A percentile compares a stretch with the other conserved stretches of the same genome.
These are phyloP conservation scores for Datura wrightii DNA, from an alignment of 257 asterid genomes.

Conservation along the genomic window DNA sequence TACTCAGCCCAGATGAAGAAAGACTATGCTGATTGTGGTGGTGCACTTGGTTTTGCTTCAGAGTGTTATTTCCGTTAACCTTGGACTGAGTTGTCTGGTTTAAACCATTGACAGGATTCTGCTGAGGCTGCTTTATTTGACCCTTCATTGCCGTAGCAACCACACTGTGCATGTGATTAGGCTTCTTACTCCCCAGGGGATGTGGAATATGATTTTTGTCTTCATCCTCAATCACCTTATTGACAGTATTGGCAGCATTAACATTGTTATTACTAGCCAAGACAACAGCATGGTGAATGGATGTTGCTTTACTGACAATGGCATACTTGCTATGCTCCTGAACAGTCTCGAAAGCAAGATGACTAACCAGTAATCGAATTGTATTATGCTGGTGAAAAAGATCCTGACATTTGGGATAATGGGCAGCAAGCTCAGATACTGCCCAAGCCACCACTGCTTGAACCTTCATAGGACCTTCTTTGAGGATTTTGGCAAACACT, in stretches of 20 bases:
- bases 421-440: constrained; percentile 13
- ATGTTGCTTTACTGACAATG: constrained; percentile 21
- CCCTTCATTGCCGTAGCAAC: constrained; percentile 39
- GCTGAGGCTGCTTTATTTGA: constrained; percentile 15
- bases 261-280: constrained; percentile 9
- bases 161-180: constrained; percentile 37
- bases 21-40: constrained; percentile 37
- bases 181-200: constrained; percentile 39
- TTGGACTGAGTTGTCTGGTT: constrained; percentile 25
- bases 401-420: constrained; percentile 20
- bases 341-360: constrained; percentile 17
- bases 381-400: constrained; percentile 23
- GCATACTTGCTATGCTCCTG: not conserved
- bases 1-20: constrained; percentile 27
- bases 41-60: constrained; percentile 32
- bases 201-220: constrained; percentile 25
- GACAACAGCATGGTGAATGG: constrained; percentile 18
- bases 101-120: constrained; percentile 18
- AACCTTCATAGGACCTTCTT: constrained; percentile 27
- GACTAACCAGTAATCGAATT: constrained; percentile 19
- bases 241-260: not conserved
- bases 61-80: constrained; percentile 28
- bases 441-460: constrained; percentile 27
- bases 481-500: not conserved
- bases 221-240: constrained; percentile 40